Evolutionary conservation across 768 basidiomycete genomes (phyloP), one percentile per base, ranked within the genome.

Genomic region (Fistulinella prunicolor): DNA sequence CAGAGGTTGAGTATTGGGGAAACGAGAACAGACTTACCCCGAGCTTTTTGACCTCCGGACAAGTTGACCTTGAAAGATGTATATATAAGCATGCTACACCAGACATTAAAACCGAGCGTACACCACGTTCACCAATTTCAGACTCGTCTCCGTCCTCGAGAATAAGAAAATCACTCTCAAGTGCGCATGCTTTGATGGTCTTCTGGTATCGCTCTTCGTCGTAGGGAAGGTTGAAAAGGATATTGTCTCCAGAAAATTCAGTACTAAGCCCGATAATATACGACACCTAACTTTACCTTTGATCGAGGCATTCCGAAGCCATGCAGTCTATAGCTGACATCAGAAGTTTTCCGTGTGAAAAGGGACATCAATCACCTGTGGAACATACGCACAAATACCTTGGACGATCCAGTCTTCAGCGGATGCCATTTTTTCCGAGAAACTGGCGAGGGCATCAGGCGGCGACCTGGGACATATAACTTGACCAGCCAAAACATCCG

Each of bases 111-210:
- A 47, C 32, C 4, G 17, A 22, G 20, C 66, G 13, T 60, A 89
- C 89, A 21, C 89, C 89, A 26, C 87, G 83, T 70, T 92, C 89
- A 17, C 89, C 89, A 46, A 92, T 91, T 65, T 93, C 90, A 0
- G 89, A 82, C 55, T 88, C 83, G 55, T 93, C 90, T 1, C 90
- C 89, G 57, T 93, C 90, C 61, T 93, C 91, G 14, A 94, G 71
- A 46, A 93, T 90, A 42, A 82, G 79, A 28, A 94, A 72, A 59
- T 94, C 90, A 46, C 73, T 79, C 19, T 84, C 70, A 19, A 94
- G 72, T 1, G 89, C 88, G 50, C 81, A 82, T 37, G 82, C 88
- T 65, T 89, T 83, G 6, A 95, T 70, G 7, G 90, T 92, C 55
- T 78, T 78, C 49, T 79, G 73, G 58, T 95, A 94, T 7, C 93